Conservation (phyloP, 176 grass and related monocot species). For the Zea mays region DNA sequence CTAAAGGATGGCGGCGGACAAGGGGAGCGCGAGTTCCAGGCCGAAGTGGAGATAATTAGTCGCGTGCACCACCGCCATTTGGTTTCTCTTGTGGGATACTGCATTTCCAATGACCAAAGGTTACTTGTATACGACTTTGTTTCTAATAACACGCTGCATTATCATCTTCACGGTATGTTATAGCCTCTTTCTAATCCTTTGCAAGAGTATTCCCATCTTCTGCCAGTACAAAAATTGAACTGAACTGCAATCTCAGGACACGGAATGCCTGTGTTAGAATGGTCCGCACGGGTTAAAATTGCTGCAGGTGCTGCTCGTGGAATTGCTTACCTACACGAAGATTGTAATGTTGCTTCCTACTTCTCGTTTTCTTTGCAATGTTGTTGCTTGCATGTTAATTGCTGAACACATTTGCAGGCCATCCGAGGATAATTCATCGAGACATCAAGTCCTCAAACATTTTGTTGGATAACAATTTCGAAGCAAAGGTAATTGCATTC, state of each 20-base stretch:
- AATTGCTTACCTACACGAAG: conserved; percentile 92
- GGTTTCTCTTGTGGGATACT: conserved; percentile 91
- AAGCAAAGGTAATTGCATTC: conserved; percentile 66
- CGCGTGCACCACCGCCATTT: conserved; percentile 89
- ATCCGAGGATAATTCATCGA: conserved; percentile 91
- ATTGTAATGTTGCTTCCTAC: conserved; percentile 63
- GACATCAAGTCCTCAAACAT: conserved; percentile 99
- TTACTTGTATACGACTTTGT: conserved; percentile 89
- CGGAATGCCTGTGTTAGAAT: conserved; percentile 65
- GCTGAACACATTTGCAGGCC: conserved; percentile 46
- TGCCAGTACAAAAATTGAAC: background rate
- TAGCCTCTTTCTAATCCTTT: background rate
- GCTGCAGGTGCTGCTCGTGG: conserved; percentile 84
- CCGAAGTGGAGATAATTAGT: conserved; percentile 92
- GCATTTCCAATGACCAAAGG: conserved; percentile 66
- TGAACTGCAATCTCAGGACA: conserved; percentile 40
- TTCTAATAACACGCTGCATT: conserved; percentile 74
- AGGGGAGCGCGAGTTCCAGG: conserved; percentile 90
- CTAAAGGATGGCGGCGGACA: conserved; percentile 69
- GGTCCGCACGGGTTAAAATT: conserved; percentile 70
- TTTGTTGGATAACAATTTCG: conserved; percentile 89
- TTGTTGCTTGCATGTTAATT: background rate
- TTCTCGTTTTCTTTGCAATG: background rate
- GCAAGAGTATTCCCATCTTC: background rate
- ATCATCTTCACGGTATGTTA: conserved; percentile 79